A percentile compares a stretch with the other conserved stretches of the same genome.
These are phyloP conservation scores for Hyaloscypha bicolor DNA, from an alignment of 495 filamentous ascomycete species.

Conservation along the genomic window DNA sequence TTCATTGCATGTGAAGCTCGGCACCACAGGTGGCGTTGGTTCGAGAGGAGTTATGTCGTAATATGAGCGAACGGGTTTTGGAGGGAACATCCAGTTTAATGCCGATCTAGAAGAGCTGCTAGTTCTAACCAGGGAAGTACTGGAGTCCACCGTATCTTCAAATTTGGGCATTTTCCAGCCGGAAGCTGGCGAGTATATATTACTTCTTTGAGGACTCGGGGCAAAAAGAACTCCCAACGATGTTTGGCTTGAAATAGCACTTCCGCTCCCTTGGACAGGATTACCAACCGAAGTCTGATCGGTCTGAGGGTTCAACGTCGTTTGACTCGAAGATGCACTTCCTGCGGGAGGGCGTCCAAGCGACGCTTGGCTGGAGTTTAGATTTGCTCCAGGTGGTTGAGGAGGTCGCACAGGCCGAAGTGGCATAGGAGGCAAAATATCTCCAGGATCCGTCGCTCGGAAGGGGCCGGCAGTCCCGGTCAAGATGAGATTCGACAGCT, in stretches of 20 bases:
- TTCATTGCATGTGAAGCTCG: constrained; percentile 12
- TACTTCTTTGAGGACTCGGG: constrained; percentile 11
- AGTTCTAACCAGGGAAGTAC: constrained; percentile 1
- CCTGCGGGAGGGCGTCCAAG: too few relatives aligned
- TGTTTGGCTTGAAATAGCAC: constrained; percentile 10
- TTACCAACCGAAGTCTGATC: neutral
- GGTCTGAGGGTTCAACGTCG: too few relatives aligned
- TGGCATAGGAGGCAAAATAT: constrained; percentile 24
- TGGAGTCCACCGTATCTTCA: constrained; percentile 3
- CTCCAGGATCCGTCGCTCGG: constrained; percentile 13
- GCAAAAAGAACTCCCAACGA: neutral
- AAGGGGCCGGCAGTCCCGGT: neutral
- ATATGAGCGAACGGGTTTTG: constrained; percentile 9
- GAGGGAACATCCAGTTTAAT: neutral
- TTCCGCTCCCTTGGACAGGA: neutral
- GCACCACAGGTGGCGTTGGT: constrained; percentile 18
- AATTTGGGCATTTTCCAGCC: constrained; percentile 1
- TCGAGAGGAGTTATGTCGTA: constrained; percentile 11
- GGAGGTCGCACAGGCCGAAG: constrained; percentile 6
- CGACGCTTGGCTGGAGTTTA: constrained; percentile 14
- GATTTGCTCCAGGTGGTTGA: neutral
- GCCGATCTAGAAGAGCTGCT: neutral
- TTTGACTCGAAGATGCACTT: too few relatives aligned
- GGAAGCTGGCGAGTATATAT: neutral
- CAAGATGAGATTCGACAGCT: constrained; percentile 10